Evolutionary conservation across 164 flowering plant genomes (phyloP).

Genomic region (Nymphaea colorata): DNA sequence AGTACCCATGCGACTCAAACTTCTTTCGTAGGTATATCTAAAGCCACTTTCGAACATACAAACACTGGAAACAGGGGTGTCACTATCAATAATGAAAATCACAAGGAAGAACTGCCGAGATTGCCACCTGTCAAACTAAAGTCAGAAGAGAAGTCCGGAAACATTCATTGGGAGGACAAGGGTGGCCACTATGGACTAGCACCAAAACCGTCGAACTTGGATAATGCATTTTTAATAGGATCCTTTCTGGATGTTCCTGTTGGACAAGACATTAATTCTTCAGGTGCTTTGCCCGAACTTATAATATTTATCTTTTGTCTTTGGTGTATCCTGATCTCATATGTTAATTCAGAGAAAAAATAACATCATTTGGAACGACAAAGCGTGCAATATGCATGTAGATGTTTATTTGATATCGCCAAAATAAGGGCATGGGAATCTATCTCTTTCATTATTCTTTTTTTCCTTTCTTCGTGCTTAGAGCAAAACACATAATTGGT

Average conservation of each 20-base stretch:
- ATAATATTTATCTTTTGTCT: too few relatives aligned
- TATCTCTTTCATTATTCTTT: too few relatives aligned
- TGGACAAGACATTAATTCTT: constrained; percentile 74
- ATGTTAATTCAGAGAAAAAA: too few relatives aligned
- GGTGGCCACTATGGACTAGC: constrained; percentile 52
- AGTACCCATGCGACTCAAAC: constrained; percentile 20
- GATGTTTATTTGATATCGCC: too few relatives aligned
- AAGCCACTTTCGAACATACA: constrained; percentile 37
- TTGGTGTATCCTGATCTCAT: too few relatives aligned
- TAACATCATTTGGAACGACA: too few relatives aligned
- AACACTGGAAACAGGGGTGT: constrained; percentile 29
- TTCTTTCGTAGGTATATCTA: constrained; percentile 41
- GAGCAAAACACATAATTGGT: too few relatives aligned
- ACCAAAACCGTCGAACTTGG: constrained; percentile 30
- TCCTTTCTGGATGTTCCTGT: constrained; percentile 84
- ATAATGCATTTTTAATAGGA: constrained; percentile 57
- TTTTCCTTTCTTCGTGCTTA: too few relatives aligned
- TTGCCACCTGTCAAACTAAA: constrained; percentile 91
- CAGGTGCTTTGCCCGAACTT: constrained; percentile 34
- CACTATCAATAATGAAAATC: constrained; percentile 29
- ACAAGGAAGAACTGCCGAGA: constrained; percentile 73
- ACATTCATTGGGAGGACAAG: constrained; percentile 68
- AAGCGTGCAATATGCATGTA: too few relatives aligned
- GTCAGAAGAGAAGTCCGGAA: constrained; percentile 62
- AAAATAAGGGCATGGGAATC: too few relatives aligned